phyloP scores from a whole-genome alignment of 805 yeast genomes.

The Maudiozyma turicensis region DNA sequence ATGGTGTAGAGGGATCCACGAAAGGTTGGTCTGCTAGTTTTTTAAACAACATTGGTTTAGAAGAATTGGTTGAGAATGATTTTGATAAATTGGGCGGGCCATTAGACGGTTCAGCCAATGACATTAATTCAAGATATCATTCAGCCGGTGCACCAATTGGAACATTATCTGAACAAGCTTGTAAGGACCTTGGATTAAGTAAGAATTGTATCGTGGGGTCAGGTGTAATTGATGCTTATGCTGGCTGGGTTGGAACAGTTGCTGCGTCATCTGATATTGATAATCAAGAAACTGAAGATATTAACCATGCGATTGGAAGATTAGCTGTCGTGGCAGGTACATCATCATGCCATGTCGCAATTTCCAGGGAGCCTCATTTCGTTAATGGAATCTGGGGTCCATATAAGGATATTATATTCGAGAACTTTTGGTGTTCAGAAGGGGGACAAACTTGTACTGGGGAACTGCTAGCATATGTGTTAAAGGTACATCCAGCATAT shows the following conservation, averaged over 20 bases:
- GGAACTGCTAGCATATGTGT: conserved; percentile 79
- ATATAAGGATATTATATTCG: conserved; percentile 85
- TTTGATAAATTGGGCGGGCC: conserved; percentile 79
- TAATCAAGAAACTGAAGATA: conserved; percentile 37
- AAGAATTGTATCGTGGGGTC: conserved; percentile 78
- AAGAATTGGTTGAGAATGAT: conserved; percentile 68
- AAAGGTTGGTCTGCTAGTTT: conserved; percentile 90
- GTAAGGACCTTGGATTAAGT: conserved; percentile 75
- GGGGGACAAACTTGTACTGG: conserved; percentile 99
- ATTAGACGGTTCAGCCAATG: conserved; percentile 25
- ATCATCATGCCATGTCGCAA: conserved; percentile 89
- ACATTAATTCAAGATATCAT: conserved; percentile 42
- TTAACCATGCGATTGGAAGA: conserved; percentile 65
- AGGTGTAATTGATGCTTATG: conserved; percentile 95
- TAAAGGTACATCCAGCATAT: conserved; percentile 83
- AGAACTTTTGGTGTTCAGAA: conserved; percentile 89
- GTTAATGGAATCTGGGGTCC: conserved; percentile 99
- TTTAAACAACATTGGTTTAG: conserved; percentile 54
- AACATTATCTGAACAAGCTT: conserved; percentile 52
- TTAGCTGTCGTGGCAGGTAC: conserved; percentile 98
- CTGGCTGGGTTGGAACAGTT: conserved; percentile 98
- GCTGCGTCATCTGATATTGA: conserved; percentile 70
- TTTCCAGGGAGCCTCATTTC: conserved; percentile 75
- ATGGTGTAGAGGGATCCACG: conserved; percentile 76
- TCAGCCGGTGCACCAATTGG: conserved; percentile 91